A percentile compares a stretch with the other conserved stretches of the same genome.
These are phyloP conservation scores for Oryza coarctata DNA, from an alignment of 176 grass and related monocot genomes.

Conservation along the genomic window DNA sequence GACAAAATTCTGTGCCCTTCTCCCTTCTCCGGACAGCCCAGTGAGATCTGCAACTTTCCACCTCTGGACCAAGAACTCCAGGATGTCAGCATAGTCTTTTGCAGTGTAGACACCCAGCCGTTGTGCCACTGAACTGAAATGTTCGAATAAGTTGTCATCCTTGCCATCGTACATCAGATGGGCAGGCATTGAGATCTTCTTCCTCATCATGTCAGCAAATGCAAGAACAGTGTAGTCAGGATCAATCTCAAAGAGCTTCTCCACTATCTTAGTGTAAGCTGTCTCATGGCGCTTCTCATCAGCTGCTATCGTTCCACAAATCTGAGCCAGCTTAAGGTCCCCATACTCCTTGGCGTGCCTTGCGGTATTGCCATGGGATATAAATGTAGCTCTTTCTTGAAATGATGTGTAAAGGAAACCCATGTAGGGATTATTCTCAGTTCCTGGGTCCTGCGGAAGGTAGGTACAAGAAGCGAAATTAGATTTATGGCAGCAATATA, in stretches of 20 bases:
- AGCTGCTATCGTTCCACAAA: slow-evolving; percentile 69
- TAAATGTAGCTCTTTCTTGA: slow-evolving; percentile 81
- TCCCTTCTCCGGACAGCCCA: slow-evolving; percentile 56
- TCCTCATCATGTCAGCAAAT: slow-evolving; percentile 72
- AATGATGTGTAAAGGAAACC: slow-evolving; percentile 84
- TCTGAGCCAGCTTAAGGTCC: slow-evolving; percentile 71
- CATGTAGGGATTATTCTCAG: slow-evolving; percentile 63
- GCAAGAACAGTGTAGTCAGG: slow-evolving; percentile 63
- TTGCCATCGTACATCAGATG: slow-evolving; percentile 68
- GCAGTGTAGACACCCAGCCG: slow-evolving; percentile 61
- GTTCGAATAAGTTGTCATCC: slow-evolving; percentile 56
- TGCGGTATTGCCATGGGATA: slow-evolving; percentile 74
- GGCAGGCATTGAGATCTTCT: slow-evolving; percentile 76
- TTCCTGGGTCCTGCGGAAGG: slow-evolving; percentile 48
- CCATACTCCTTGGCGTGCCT: slow-evolving; percentile 68
- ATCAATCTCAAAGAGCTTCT: slow-evolving; percentile 73
- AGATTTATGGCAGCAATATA: background rate
- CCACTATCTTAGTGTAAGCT: slow-evolving; percentile 73
- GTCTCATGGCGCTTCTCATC: slow-evolving; percentile 84
- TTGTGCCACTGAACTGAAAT: slow-evolving; percentile 56
- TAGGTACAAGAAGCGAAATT: background rate
- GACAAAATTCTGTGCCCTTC: slow-evolving; percentile 56
- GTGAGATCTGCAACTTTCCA: slow-evolving; percentile 58
- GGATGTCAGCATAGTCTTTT: slow-evolving; percentile 71
- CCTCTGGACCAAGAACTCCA: slow-evolving; percentile 65